These are phyloP conservation scores for Tylopilus sp. DNA, from an alignment of 768 basidiomycete genomes.

Conservation along the genomic window DNA sequence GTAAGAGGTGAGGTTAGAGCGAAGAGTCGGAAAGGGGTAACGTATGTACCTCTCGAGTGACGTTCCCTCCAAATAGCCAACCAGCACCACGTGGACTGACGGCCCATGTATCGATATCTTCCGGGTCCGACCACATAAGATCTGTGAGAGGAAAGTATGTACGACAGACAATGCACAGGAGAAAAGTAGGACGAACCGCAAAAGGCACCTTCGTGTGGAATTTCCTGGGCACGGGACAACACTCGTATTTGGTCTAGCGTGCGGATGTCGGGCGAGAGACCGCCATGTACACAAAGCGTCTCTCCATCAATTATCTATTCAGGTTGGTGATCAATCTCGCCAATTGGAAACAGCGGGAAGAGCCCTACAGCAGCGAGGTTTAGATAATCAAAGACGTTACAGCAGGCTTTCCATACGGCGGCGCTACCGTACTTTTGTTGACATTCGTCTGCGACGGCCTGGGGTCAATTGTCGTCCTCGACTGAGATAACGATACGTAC, in stretches of 20 bases:
- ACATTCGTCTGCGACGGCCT: conserved; percentile 70
- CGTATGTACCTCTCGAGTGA: conserved; percentile 71
- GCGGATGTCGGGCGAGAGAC: conserved; percentile 92
- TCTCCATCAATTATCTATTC: conserved; percentile 88
- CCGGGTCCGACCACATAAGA: conserved; percentile 98
- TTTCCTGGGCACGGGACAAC: conserved; percentile 92
- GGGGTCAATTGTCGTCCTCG: not conserved
- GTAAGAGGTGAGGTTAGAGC: not conserved
- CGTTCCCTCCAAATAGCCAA: conserved; percentile 86
- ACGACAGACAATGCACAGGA: not conserved
- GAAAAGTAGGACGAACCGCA: conserved; percentile 53
- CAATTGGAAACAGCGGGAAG: not conserved
- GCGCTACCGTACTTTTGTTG: conserved; percentile 97
- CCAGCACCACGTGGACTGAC: conserved; percentile 96
- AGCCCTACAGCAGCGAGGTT: conserved; percentile 84
- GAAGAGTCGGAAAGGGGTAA: not conserved
- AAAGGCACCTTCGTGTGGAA: conserved; percentile 98
- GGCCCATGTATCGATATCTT: conserved; percentile 94
- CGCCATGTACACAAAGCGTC: conserved; percentile 92
- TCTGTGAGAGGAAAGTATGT: conserved; percentile 41
- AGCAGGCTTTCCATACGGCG: conserved; percentile 96
- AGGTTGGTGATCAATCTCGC: not conserved
- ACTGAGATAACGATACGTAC: conserved; percentile 36
- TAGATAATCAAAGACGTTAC: conserved; percentile 92
- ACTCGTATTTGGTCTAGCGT: conserved; percentile 94